Conservation (phyloP, 306 rosid genomes). For the Mucuna pruriens region DNA sequence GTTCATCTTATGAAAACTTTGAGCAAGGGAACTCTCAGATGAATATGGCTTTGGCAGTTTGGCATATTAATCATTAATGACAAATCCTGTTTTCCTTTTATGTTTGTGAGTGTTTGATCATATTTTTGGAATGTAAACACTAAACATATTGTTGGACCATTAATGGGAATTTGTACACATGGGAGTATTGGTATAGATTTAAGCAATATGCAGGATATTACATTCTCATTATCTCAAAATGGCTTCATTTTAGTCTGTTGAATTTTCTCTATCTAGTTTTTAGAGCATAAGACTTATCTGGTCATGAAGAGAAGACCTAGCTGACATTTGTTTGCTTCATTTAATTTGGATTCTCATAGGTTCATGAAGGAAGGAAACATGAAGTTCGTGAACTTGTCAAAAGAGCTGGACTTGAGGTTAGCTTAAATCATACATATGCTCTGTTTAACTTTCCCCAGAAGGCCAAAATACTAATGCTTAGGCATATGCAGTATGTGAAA, state of each 20-base stretch:
- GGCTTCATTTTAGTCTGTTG: conserved; percentile 21
- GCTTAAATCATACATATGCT: conserved; percentile 36
- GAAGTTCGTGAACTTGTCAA: conserved; percentile 96
- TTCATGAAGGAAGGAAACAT: conserved; percentile 98
- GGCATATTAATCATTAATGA: conserved; percentile 23
- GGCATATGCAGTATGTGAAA: conserved; percentile 3
- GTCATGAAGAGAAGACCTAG: conserved; percentile 22
- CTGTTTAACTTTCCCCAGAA: neutral
- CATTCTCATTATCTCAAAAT: conserved; percentile 1
- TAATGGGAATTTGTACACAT: conserved; percentile 12
- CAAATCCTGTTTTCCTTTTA: neutral
- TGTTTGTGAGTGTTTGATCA: conserved; percentile 5
- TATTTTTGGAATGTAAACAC: conserved; percentile 11
- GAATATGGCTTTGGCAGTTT: neutral
- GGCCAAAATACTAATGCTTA: conserved; percentile 11
- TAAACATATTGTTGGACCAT: neutral
- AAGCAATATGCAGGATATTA: neutral
- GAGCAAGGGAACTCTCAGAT: conserved; percentile 2
- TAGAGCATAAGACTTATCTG: conserved; percentile 9
- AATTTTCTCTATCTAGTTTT: conserved; percentile 13
- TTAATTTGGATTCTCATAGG: conserved; percentile 57
- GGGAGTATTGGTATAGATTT: conserved; percentile 9
- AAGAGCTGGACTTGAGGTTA: conserved; percentile 90
- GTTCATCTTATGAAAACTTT: neutral
- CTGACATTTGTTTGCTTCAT: conserved; percentile 41